A percentile compares a stretch with the other conserved stretches of the same genome.
Conservation (phyloP, 1,284 basidiomycete genomes). For the Ustilago nuda region DNA sequence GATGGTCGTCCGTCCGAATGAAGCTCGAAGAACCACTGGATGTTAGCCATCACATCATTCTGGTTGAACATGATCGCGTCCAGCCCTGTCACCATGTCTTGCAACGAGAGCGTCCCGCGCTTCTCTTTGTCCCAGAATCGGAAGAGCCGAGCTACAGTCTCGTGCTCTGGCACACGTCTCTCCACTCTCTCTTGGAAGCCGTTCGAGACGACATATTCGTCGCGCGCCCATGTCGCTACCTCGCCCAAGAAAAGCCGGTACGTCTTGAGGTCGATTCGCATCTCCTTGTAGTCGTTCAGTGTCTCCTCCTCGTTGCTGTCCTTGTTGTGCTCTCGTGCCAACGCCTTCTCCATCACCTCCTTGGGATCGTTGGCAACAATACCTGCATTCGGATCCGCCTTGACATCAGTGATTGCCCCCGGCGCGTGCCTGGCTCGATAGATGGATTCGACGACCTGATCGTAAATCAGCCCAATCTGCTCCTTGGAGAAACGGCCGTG, state of each 20-base stretch:
- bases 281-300: conserved; percentile 73
- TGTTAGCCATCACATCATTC: conserved; percentile 91
- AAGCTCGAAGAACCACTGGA: conserved; percentile 97
- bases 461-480: conserved; percentile 73
- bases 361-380: conserved; percentile 49
- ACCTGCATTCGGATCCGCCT: conserved; percentile 43
- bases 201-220: conserved; percentile 84
- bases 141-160: conserved; percentile 59
- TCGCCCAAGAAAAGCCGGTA: conserved; percentile 92
- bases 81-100: conserved; percentile 88
- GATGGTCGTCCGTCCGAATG: conserved; percentile 90
- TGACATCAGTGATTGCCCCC: conserved; percentile 21
- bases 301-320: conserved; percentile 35
- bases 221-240: conserved; percentile 93
- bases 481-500: conserved; percentile 88
- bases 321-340: conserved; percentile 33
- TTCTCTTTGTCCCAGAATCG: conserved; percentile 64
- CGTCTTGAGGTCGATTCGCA: conserved; percentile 85
- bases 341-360: conserved; percentile 51
- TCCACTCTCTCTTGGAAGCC: conserved; percentile 68
- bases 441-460: conserved; percentile 68
- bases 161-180: conserved; percentile 65
- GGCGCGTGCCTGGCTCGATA: conserved; percentile 66
- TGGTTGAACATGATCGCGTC: conserved; percentile 84
- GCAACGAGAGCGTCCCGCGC: conserved; percentile 61